Evolutionary conservation across 1,284 basidiomycete genomes (phyloP).

Genomic region (Puccinia brachypodii): DNA sequence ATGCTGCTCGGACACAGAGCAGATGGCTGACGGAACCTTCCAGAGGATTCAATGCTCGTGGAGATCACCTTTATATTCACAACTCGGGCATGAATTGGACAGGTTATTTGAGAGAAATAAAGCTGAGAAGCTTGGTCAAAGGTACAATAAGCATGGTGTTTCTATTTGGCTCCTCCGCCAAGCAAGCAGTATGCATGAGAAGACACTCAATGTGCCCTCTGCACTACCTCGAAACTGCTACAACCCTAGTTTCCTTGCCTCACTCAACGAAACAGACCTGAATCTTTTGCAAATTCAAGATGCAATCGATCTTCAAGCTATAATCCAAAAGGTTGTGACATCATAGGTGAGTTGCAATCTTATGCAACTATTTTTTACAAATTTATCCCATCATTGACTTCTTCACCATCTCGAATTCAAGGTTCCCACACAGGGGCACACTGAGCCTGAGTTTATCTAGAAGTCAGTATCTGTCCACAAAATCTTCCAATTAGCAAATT

Average conservation of each 20-base stretch:
- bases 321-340: too few relatives aligned
- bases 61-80: neutral
- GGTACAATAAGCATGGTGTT: neutral
- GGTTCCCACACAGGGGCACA: neutral
- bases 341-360: too few relatives aligned
- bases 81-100: neutral
- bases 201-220: neutral
- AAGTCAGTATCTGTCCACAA: neutral
- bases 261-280: neutral
- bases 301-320: neutral
- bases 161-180: neutral
- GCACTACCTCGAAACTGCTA: neutral
- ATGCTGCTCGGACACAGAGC: slow-evolving; percentile 8
- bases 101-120: neutral
- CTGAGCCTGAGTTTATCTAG: neutral
- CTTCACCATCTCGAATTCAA: neutral
- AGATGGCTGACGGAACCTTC: neutral
- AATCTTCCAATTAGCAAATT: neutral
- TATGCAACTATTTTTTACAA: too few relatives aligned
- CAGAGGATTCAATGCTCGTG: neutral
- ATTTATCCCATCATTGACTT: neutral
- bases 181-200: neutral
- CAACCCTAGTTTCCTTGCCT: neutral
- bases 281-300: neutral
- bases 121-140: neutral